phyloP scores from a whole-genome alignment of 306 rosid species.

The Quercus aquifolioides region DNA sequence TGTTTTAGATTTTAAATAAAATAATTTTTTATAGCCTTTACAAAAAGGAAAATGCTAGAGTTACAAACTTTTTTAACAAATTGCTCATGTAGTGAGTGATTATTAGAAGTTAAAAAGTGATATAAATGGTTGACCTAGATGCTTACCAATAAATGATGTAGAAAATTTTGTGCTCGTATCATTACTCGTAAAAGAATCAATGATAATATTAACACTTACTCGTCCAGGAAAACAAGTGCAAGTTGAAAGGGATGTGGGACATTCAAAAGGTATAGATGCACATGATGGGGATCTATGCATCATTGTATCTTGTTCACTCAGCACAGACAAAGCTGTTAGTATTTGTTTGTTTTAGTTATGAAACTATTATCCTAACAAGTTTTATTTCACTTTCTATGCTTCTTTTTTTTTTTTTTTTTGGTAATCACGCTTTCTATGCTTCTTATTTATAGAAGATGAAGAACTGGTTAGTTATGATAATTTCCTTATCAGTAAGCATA shows the following conservation, averaged over 20 bases:
- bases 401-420: background rate
- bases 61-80: too few species aligned
- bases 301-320: slow-evolving; percentile 59
- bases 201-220: slow-evolving; percentile 29
- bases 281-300: slow-evolving; percentile 51
- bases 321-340: slow-evolving; percentile 72
- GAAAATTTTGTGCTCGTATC: too few species aligned
- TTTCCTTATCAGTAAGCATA: slow-evolving; percentile 6
- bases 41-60: too few species aligned
- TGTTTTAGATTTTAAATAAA: too few species aligned
- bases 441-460: slow-evolving; percentile 1
- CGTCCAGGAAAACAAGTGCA: slow-evolving; percentile 40
- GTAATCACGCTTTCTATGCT: slow-evolving; percentile 1
- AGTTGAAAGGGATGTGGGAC: slow-evolving; percentile 31
- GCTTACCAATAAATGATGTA: too few species aligned
- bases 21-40: too few species aligned
- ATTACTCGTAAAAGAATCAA: too few species aligned
- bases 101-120: too few species aligned
- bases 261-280: slow-evolving; percentile 26
- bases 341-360: background rate
- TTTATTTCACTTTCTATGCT: background rate
- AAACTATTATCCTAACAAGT: too few species aligned
- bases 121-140: fast-evolving
- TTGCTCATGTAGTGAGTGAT: too few species aligned
- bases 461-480: background rate